phyloP scores from a whole-genome alignment of 2,329 filamentous ascomycete genomes.

The Diplodia corticola region DNA sequence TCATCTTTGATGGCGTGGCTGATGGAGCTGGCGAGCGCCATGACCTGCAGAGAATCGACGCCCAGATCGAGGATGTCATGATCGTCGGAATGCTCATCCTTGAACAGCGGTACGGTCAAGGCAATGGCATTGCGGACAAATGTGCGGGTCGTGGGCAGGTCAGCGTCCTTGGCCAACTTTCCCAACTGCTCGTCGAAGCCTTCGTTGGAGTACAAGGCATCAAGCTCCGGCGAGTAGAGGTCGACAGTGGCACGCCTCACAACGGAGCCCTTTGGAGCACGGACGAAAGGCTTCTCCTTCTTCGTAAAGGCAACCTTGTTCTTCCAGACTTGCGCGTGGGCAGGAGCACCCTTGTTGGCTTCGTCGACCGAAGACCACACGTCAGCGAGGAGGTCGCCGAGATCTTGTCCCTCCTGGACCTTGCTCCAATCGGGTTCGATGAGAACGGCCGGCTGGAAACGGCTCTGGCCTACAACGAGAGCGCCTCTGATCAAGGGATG shows the following conservation, averaged over 20 bases:
- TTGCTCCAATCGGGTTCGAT: constrained; percentile 30
- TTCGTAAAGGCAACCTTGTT: constrained; percentile 46
- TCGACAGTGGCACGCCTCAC: constrained; percentile 43
- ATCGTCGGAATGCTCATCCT: constrained; percentile 20
- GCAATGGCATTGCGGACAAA: constrained; percentile 26
- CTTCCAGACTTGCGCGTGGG: constrained; percentile 46
- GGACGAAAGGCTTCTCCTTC: constrained; percentile 46
- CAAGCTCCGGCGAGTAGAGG: constrained; percentile 49
- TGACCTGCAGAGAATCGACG: constrained; percentile 38
- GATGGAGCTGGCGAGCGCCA: constrained; percentile 28
- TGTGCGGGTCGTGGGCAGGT: constrained; percentile 19
- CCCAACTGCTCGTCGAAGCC: constrained; percentile 20
- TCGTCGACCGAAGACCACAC: constrained; percentile 49
- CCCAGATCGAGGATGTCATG: constrained; percentile 35
- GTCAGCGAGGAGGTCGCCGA: constrained; percentile 38
- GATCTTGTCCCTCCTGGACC: constrained; percentile 18
- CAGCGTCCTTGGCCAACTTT: constrained; percentile 15
- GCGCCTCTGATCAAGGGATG: constrained; percentile 34
- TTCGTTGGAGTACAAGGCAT: constrained; percentile 42
- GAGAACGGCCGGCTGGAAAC: constrained; percentile 34
- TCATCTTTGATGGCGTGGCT: constrained; percentile 26
- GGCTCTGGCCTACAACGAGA: constrained; percentile 34
- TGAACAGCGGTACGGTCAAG: constrained; percentile 16
- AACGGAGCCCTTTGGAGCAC: constrained; percentile 50
- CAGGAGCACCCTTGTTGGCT: constrained; percentile 45